phyloP scores from a whole-genome alignment of 257 asterid genomes.

The Solanum chmielewskii region DNA sequence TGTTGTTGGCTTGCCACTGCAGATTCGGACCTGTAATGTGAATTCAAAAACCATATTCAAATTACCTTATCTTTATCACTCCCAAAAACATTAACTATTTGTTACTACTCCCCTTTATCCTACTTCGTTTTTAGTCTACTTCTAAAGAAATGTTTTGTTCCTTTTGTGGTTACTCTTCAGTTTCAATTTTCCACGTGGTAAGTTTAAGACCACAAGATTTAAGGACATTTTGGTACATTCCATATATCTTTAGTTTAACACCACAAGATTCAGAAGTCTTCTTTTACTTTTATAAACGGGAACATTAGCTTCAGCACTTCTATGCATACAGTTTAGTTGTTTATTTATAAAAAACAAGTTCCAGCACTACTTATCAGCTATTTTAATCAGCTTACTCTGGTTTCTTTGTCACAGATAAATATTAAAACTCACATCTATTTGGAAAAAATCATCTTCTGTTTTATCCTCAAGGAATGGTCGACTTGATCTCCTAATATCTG shows the following conservation, averaged over 20 bases:
- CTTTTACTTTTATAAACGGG: neutral
- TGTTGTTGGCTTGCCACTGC: conserved; percentile 77
- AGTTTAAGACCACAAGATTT: neutral
- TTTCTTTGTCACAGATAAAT: neutral
- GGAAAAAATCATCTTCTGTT: conserved; percentile 76
- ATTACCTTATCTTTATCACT: neutral
- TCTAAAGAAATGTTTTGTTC: too few species aligned
- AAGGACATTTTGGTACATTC: too few species aligned
- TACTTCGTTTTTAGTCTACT: neutral
- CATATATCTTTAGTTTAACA: neutral
- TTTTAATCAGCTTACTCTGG: neutral
- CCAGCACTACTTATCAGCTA: neutral
- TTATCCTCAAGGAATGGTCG: conserved; percentile 68
- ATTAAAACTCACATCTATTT: conserved; percentile 58
- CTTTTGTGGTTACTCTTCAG: neutral
- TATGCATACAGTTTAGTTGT: too few species aligned
- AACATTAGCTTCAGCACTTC: neutral
- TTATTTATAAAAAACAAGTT: neutral
- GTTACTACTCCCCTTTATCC: neutral
- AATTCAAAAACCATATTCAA: neutral
- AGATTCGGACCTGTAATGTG: conserved; percentile 47
- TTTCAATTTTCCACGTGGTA: neutral
- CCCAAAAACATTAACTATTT: neutral
- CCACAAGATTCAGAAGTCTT: neutral
- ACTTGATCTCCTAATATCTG: conserved; percentile 77